Base-by-base conservation (phyloP, 352 stramenopile genomes). In the Phytophthora citricola region DNA sequence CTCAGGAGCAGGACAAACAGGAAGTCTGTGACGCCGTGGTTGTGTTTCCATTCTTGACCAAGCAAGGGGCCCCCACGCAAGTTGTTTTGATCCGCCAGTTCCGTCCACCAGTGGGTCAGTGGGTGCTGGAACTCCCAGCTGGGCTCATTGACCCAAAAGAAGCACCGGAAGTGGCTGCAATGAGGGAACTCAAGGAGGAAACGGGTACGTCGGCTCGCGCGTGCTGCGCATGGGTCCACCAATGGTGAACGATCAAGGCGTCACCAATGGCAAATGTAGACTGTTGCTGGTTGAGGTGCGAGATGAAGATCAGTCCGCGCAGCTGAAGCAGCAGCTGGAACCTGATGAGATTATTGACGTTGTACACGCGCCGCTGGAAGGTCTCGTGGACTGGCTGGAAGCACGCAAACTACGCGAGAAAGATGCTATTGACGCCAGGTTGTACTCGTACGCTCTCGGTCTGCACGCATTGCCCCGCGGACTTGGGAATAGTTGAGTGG, bases 71-170 rank as follows among this genome's bases (percentile, higher is more conserved):
- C 5, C 66, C 66, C 14, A 76, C 59, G 2, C 71, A 69, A 8
- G 83, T 89, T 41, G 73, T 98, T 22, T 67, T 97, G 39, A 95
- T 98, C 53, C 84, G 90, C 32, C 94, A 98, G 68, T 98, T 95
- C 65, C 88, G 94, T 12, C 93, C 93, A 15, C 87, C 93, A 3
- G 81, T 92, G 5, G 83, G 83, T 48, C 79, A 85, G 41, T 95
- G 85, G 73, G 94, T 95, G 22, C 66, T 98, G 41, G 93, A 98
- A 72, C 81, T 98, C 14, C 93, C 93, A 1, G 92, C 93, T 9
- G 92, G 94, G 12, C 81, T 98, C 22, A 97, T 98, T 66, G 94
- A 98, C 66, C 66, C 65, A 15, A 74, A 80, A 9, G 92, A 98
- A 60, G 79, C 79, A 1, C 76, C 87, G 0, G 88, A 89, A 51